Percentiles rank a stretch among this genome's conserved stretches.
phyloP scores from a whole-genome alignment of 2,329 filamentous ascomycete genomes.

The Curvularia lunata region DNA sequence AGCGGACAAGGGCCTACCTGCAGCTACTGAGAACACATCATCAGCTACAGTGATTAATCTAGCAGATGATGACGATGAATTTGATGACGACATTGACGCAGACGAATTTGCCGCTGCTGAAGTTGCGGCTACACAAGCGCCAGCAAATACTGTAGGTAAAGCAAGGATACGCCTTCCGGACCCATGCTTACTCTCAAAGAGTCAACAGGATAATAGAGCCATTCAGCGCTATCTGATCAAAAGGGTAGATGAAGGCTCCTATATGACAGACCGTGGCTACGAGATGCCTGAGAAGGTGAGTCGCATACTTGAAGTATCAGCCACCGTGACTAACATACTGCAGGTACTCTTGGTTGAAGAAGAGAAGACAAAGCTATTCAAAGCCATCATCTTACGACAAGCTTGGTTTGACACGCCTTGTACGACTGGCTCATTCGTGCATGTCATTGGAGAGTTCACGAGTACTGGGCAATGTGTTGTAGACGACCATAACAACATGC shows the following conservation, averaged over 20 bases:
- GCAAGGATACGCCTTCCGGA: slow-evolving; percentile 24
- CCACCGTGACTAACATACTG: slow-evolving; percentile 27
- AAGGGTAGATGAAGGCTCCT: slow-evolving; percentile 73
- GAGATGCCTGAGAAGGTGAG: slow-evolving; percentile 73
- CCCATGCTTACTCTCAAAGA: slow-evolving; percentile 69
- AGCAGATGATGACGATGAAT: slow-evolving; percentile 60
- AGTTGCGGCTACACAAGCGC: slow-evolving; percentile 73
- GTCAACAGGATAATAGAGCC: slow-evolving; percentile 70
- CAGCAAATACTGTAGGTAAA: slow-evolving; percentile 61
- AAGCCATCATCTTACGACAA: slow-evolving; percentile 77
- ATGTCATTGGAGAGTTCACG: slow-evolving; percentile 82
- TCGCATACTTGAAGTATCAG: background rate
- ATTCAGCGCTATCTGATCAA: slow-evolving; percentile 89
- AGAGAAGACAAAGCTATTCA: slow-evolving; percentile 70
- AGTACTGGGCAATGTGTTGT: slow-evolving; percentile 75
- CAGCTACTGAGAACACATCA: slow-evolving; percentile 8
- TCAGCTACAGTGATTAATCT: slow-evolving; percentile 33
- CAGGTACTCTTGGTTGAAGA: slow-evolving; percentile 83
- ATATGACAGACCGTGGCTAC: slow-evolving; percentile 67
- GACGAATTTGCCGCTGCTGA: slow-evolving; percentile 72
- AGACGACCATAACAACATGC: slow-evolving; percentile 80
- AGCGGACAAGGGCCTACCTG: slow-evolving; percentile 1
- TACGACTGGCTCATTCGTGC: slow-evolving; percentile 76
- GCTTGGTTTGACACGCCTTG: slow-evolving; percentile 87
- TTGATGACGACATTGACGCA: slow-evolving; percentile 74